Evolutionary conservation across 2,329 filamentous ascomycete species (phyloP).

Genomic region (Myriosclerotinia curreyana): DNA sequence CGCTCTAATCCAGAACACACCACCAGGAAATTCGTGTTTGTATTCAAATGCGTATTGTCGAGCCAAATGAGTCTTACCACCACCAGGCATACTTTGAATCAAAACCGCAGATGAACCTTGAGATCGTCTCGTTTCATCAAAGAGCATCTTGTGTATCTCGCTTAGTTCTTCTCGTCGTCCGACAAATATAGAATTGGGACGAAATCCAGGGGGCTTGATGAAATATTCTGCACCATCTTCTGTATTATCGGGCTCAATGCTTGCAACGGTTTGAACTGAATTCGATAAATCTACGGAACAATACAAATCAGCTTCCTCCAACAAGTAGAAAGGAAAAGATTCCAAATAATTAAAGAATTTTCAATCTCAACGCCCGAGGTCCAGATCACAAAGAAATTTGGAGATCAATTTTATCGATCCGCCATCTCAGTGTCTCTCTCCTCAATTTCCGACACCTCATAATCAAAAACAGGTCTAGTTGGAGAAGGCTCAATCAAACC

Average conservation of each 20-base stretch:
- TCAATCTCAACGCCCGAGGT: conserved; percentile 3
- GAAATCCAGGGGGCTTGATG: conserved; percentile 54
- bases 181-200: conserved; percentile 61
- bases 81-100: conserved; percentile 61
- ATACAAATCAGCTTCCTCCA: conserved; percentile 37
- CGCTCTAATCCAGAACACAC: conserved; percentile 67
- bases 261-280: conserved; percentile 28
- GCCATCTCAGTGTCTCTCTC: conserved; percentile 35
- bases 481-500: conserved; percentile 26
- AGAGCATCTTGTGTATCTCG: conserved; percentile 57
- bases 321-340: conserved; percentile 21
- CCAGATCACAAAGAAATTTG: neutral
- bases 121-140: conserved; percentile 52
- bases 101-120: conserved; percentile 61
- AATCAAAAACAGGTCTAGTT: conserved; percentile 28
- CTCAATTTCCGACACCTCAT: conserved; percentile 33
- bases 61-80: conserved; percentile 67
- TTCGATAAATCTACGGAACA: conserved; percentile 36
- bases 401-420: conserved; percentile 20
- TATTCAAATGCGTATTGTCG: conserved; percentile 64
- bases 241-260: conserved; percentile 31
- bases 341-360: conserved; percentile 1
- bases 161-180: conserved; percentile 58
- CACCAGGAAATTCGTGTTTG: conserved; percentile 58
- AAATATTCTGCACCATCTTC: conserved; percentile 36